Evolutionary conservation across 1,139 yeast genomes (phyloP).

Genomic region (Pichia sp.): DNA sequence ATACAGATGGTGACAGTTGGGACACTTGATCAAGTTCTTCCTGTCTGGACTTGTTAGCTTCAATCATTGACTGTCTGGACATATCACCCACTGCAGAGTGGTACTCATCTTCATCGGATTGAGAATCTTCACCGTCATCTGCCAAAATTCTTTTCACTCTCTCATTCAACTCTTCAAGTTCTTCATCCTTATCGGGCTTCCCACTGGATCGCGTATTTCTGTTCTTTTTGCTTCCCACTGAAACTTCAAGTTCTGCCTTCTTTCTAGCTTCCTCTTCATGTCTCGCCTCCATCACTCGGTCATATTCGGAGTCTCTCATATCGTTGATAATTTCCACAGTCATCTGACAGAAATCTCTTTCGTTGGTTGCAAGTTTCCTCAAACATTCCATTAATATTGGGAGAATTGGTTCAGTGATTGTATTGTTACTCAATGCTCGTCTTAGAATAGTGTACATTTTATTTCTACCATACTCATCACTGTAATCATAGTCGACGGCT

Average conservation of each 20-base stretch:
- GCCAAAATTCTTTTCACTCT: slow-evolving; percentile 4
- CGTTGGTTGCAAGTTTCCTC: slow-evolving; percentile 65
- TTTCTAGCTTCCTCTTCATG: slow-evolving; percentile 21
- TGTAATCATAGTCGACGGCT: slow-evolving; percentile 70
- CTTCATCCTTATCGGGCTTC: slow-evolving; percentile 11
- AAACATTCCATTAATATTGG: slow-evolving; percentile 58
- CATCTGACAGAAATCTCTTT: slow-evolving; percentile 78
- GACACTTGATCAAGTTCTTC: slow-evolving; percentile 29
- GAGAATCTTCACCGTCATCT: slow-evolving; percentile 18
- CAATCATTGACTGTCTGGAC: slow-evolving; percentile 22
- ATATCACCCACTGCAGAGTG: slow-evolving; percentile 43
- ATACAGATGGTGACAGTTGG: slow-evolving; percentile 40
- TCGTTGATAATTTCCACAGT: slow-evolving; percentile 84
- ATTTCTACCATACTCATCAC: slow-evolving; percentile 89
- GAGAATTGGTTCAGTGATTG: slow-evolving; percentile 30
- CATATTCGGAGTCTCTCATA: slow-evolving; percentile 62
- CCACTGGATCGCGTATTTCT: slow-evolving; percentile 23
- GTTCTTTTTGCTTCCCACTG: slow-evolving; percentile 17
- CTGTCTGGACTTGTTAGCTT: slow-evolving; percentile 25
- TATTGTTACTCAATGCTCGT: slow-evolving; percentile 42
- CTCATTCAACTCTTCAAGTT: slow-evolving; percentile 8
- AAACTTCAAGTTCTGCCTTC: slow-evolving; percentile 12
- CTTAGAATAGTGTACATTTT: slow-evolving; percentile 70
- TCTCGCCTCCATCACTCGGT: slow-evolving; percentile 21
- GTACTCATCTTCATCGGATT: slow-evolving; percentile 33